Evolutionary conservation across 179 eudicot species (phyloP).

Genomic region (Beta macrorhiza): DNA sequence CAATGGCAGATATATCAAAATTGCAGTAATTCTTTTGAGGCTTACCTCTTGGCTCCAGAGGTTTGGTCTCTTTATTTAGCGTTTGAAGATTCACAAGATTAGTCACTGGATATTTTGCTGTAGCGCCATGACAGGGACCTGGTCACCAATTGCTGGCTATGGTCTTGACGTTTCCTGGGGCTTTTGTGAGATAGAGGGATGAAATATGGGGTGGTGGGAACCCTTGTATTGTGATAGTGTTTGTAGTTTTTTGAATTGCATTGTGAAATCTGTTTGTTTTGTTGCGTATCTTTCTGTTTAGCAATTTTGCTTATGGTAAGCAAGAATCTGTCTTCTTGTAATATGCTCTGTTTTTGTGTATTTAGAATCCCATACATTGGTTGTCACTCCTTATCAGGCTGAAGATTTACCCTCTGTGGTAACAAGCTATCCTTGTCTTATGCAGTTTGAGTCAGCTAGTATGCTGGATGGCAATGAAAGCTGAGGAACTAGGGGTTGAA

Average conservation of each 20-base stretch:
- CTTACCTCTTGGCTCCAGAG: background rate
- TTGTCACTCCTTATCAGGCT: background rate
- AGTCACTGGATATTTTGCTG: too few species aligned
- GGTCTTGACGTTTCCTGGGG: background rate
- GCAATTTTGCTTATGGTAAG: background rate
- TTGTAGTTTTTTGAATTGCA: background rate
- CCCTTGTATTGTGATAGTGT: background rate
- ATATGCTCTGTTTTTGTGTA: background rate
- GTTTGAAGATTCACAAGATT: too few species aligned
- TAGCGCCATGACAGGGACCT: too few species aligned
- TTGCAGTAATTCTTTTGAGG: background rate
- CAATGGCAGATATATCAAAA: background rate
- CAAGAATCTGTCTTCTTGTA: background rate
- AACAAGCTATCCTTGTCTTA: conserved; percentile 15
- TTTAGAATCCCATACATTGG: background rate
- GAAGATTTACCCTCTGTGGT: background rate
- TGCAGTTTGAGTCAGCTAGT: conserved; percentile 92
- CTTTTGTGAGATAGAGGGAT: background rate
- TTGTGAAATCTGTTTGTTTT: conserved; percentile 7
- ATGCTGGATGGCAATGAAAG: conserved; percentile 86
- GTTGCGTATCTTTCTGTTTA: background rate
- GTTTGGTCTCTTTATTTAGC: background rate
- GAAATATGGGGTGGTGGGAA: background rate
- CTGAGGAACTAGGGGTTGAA: conserved; percentile 97
- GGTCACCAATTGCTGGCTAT: background rate